Evolutionary conservation across 768 basidiomycete genomes (phyloP), one percentile per base, ranked within the genome.

Genomic region (Lentinus tigrinus): DNA sequence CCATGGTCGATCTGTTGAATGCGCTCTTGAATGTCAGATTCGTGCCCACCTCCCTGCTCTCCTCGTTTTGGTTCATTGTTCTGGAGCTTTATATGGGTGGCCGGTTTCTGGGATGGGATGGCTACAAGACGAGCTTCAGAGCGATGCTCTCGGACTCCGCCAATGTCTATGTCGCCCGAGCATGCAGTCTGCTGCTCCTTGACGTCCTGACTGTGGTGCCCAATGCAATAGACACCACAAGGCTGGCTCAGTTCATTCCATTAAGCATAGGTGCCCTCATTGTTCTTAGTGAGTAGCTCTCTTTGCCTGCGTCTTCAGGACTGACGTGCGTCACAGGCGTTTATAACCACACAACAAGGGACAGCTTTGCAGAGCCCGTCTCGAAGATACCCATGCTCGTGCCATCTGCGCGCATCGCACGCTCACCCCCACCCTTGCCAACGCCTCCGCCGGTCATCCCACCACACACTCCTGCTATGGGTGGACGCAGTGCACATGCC

Each of bases 181-280:
- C 72, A 3, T 17, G 72, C n/a, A 74, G 78, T 34, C 72, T 82
- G n/a, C 46, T 81, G 27, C 42, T 78, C 9, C 68, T 80, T 2
- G 79, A 81, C 37, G 54, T 78, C 16, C 55, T 79, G n/a, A 75
- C 73, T 2, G 54, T 78, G 36, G 75, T 74, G 3, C 77, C 78
- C 26, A 65, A 67, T 38, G 69, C 72, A 14, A 65, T 67, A 4
- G 57, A 61, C 38, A 74, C 75, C n/a, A 73, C 70, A 46, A 56
- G 74, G 9, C 44, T 79, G 5, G 76, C 69, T 0, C 74, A 79
- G 36, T 77, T 76, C 46, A 58, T 81, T 17, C 77, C 78, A 1
- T 77, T 75, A 58, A 73, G 74, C 54, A 60, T 80, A 19, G 77
- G 75, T 26, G 69, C 76, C 8, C 52, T 81, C 11, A 56, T 74